Evolutionary conservation across 2,329 filamentous ascomycete species (phyloP).

Genomic region (Arthrinium puccinioides): DNA sequence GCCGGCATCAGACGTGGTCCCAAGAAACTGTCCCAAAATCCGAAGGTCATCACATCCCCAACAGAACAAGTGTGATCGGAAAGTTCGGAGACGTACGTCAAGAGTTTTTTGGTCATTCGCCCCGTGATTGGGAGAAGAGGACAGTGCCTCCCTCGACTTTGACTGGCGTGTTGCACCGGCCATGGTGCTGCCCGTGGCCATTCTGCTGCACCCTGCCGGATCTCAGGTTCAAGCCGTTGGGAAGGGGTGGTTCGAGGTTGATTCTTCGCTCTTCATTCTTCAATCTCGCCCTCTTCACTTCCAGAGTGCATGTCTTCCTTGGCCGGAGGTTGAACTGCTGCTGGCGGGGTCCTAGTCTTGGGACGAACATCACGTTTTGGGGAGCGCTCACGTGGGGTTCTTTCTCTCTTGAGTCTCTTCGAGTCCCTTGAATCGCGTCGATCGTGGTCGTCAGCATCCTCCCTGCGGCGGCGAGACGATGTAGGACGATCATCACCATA

Average conservation of each 20-base stretch:
- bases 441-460: slow-evolving; percentile 66
- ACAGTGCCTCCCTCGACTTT: too few relatives aligned
- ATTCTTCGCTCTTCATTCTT: slow-evolving; percentile 56
- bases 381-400: slow-evolving; percentile 52
- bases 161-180: too few relatives aligned
- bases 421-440: slow-evolving; percentile 58
- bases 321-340: slow-evolving; percentile 18
- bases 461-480: slow-evolving; percentile 66
- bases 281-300: slow-evolving; percentile 97
- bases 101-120: too few relatives aligned
- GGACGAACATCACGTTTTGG: slow-evolving; percentile 49
- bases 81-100: slow-evolving; percentile 4
- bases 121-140: too few relatives aligned
- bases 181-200: too few relatives aligned
- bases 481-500: slow-evolving; percentile 72
- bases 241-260: not conserved
- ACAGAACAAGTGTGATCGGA: not conserved
- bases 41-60: slow-evolving; percentile 3
- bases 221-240: too few relatives aligned
- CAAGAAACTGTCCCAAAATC: too few relatives aligned
- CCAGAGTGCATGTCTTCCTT: slow-evolving; percentile 66
- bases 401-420: slow-evolving; percentile 58
- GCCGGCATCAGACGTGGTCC: too few relatives aligned
- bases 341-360: slow-evolving; percentile 49
- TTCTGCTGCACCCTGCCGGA: too few relatives aligned